Percentiles rank a stretch among this genome's conserved stretches.
Conservation (phyloP, 352 stramenopile species). For the Bremia lactucae region DNA sequence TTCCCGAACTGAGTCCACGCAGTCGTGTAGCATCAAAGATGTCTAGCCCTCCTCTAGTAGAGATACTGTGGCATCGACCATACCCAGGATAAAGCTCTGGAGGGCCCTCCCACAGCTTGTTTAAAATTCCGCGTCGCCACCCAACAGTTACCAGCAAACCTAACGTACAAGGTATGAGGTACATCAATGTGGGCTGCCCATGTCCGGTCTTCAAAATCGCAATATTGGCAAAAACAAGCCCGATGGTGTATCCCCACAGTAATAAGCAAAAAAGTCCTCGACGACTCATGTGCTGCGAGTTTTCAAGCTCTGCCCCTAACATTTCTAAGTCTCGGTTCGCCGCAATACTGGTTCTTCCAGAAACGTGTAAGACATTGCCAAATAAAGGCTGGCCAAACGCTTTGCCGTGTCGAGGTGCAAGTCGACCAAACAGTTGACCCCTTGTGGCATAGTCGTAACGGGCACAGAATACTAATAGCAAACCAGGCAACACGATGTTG, state of each 20-base stretch:
- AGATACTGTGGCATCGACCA: constrained; percentile 12
- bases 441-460: constrained; percentile 89
- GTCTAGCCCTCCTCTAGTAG: constrained; percentile 18
- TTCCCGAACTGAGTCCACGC: constrained; percentile 17
- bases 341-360: background rate
- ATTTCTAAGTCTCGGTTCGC: constrained; percentile 12
- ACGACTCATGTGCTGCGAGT: constrained; percentile 23
- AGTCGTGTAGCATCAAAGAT: constrained; percentile 19
- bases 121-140: constrained; percentile 76
- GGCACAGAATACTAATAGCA: constrained; percentile 92
- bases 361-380: constrained; percentile 2
- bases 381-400: constrained; percentile 19
- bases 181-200: constrained; percentile 93
- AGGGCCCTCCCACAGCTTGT: constrained; percentile 87
- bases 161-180: constrained; percentile 90
- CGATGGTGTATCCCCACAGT: constrained; percentile 90
- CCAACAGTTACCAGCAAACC: constrained; percentile 67
- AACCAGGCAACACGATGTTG: constrained; percentile 92
- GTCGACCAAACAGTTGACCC: constrained; percentile 50
- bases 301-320: constrained; percentile 36
- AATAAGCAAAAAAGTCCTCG: constrained; percentile 68
- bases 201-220: constrained; percentile 88
- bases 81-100: constrained; percentile 33
- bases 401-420: constrained; percentile 34
- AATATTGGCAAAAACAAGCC: constrained; percentile 89